Conservation (phyloP, 2,329 filamentous ascomycete genomes). For the Leptographium flavum region DNA sequence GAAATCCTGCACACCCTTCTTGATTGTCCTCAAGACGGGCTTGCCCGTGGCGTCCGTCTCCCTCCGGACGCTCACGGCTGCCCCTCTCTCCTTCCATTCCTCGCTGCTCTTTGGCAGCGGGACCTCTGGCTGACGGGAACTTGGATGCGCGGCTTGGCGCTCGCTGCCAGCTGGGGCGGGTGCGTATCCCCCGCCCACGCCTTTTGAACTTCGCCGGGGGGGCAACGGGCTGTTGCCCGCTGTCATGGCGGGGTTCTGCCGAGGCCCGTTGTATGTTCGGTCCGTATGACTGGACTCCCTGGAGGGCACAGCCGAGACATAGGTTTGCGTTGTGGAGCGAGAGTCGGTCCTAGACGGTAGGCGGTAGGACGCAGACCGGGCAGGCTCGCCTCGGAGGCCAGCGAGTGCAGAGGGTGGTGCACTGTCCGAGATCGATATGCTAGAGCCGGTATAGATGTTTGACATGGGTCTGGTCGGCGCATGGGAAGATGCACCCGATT, state of each 20-base stretch:
- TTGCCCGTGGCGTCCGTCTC: constrained; percentile 79
- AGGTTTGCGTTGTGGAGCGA: constrained; percentile 36
- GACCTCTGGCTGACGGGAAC: constrained; percentile 23
- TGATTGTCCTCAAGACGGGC: constrained; percentile 68
- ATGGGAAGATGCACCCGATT: constrained; percentile 1
- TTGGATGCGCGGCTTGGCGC: constrained; percentile 15
- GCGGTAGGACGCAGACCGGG: constrained; percentile 40
- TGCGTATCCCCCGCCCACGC: constrained; percentile 44
- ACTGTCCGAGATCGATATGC: constrained; percentile 18
- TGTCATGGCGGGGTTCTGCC: constrained; percentile 33
- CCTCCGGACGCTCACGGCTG: constrained; percentile 68
- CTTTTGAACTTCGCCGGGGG: constrained; percentile 62
- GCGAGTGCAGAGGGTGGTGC: constrained; percentile 10
- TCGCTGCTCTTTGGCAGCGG: constrained; percentile 50
- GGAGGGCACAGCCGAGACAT: constrained; percentile 46
- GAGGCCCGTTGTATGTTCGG: constrained; percentile 18
- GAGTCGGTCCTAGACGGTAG: constrained; percentile 43
- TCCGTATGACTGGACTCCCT: constrained; percentile 43
- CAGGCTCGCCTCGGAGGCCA: constrained; percentile 39
- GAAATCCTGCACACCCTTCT: constrained; percentile 96
- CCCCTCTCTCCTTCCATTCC: constrained; percentile 91
- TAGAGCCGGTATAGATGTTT: constrained; percentile 16
- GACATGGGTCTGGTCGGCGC: constrained; percentile 18
- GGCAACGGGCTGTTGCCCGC: constrained; percentile 49
- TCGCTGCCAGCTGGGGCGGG: constrained; percentile 17